These are phyloP conservation scores for Naganishia randhawae DNA, from an alignment of 768 basidiomycete genomes.

Conservation along the genomic window DNA sequence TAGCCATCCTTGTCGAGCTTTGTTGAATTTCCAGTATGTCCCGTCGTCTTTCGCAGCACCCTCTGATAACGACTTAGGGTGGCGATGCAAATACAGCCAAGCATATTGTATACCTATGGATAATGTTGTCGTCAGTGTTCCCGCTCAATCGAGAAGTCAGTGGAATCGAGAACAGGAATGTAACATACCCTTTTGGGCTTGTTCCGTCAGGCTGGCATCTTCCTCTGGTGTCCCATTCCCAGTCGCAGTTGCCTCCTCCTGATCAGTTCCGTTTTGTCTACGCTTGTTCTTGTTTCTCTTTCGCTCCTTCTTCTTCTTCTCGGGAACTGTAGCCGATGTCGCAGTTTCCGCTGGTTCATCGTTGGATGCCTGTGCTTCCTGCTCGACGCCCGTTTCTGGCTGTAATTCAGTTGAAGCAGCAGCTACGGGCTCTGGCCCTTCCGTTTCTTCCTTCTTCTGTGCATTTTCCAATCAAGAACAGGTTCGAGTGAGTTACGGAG, in stretches of 20 bases:
- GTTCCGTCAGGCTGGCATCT: conserved; percentile 19
- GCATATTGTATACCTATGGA: conserved; percentile 18
- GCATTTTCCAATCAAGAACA: neutral
- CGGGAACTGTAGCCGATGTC: neutral
- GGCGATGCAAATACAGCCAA: conserved; percentile 10
- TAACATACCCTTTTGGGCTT: conserved; percentile 24
- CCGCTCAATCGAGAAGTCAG: too few relatives aligned
- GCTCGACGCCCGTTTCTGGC: neutral
- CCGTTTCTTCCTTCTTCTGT: neutral
- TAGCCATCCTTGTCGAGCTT: conserved; percentile 25
- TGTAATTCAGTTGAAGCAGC: neutral
- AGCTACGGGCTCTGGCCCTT: neutral
- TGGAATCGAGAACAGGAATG: neutral
- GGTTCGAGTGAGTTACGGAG: neutral
- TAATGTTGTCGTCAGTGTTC: neutral
- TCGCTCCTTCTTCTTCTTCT: conserved; percentile 23
- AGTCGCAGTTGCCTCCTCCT: neutral
- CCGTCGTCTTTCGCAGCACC: conserved; percentile 17
- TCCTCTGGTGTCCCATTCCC: conserved; percentile 22
- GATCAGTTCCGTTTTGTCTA: neutral
- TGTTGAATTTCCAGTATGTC: conserved; percentile 28
- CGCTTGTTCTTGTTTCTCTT: conserved; percentile 23
- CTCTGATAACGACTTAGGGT: conserved; percentile 6
- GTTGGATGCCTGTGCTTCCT: neutral
- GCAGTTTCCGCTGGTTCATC: neutral